phyloP scores from a whole-genome alignment of 495 filamentous ascomycete species.

The Penicillium odoratum region DNA sequence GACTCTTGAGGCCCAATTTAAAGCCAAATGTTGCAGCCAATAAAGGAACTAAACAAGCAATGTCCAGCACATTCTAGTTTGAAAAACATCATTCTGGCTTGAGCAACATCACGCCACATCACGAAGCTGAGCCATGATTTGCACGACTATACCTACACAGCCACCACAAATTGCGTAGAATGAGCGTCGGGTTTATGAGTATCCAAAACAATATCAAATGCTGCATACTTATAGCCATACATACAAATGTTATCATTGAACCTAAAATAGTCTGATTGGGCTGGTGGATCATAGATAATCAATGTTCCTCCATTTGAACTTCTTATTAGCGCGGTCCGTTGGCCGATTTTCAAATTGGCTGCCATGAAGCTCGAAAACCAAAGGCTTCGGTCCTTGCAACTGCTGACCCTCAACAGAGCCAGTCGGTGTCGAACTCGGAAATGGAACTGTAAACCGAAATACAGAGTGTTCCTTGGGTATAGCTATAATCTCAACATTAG shows the following conservation, averaged over 20 bases:
- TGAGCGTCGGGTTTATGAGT: background rate
- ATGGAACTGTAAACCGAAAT: conserved; percentile 74
- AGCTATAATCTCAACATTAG: conserved; percentile 34
- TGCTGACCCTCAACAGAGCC: conserved; percentile 5
- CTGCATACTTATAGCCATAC: background rate
- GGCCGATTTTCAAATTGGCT: conserved; percentile 82
- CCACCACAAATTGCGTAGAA: background rate
- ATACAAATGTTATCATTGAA: no score
- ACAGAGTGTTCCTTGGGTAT: conserved; percentile 88
- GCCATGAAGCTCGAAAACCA: conserved; percentile 87
- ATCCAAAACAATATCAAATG: background rate
- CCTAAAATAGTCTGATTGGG: no score
- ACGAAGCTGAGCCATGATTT: background rate
- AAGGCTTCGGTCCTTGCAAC: conserved; percentile 24
- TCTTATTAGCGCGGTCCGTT: conserved; percentile 82
- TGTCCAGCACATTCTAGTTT: background rate
- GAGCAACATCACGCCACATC: no score
- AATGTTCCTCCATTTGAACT: conserved; percentile 78
- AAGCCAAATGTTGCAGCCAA: background rate
- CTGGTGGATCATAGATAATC: conserved; percentile 58
- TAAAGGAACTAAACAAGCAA: background rate
- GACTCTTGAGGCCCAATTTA: background rate
- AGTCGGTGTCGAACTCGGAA: conserved; percentile 27
- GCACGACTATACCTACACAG: no score
- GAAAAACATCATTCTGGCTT: no score